Conservation (phyloP, 305 asterid species). For the Salvia sclarea region DNA sequence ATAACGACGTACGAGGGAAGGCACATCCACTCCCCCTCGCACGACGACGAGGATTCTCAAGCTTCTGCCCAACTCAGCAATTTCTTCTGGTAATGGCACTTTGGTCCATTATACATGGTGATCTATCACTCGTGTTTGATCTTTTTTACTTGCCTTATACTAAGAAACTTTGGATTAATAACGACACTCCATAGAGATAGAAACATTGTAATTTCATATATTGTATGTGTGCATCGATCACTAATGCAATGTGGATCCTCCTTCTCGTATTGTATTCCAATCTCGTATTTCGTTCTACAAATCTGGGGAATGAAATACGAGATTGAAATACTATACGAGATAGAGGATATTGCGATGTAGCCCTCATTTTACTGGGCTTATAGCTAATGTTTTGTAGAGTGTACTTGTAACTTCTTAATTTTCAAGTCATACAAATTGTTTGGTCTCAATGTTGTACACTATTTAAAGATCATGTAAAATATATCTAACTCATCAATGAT, state of each 20-base stretch:
- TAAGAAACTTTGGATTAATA: constrained; percentile 18
- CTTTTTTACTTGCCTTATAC: neutral
- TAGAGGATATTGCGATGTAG: constrained; percentile 5
- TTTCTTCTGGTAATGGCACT: constrained; percentile 59
- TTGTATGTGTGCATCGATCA: neutral
- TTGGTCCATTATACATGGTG: neutral
- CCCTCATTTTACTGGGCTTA: constrained; percentile 36
- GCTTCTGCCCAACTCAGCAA: constrained; percentile 53
- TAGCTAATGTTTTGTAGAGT: constrained; percentile 23
- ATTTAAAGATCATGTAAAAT: no score
- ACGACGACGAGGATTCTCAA: constrained; percentile 62
- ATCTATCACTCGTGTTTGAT: neutral
- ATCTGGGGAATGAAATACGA: neutral
- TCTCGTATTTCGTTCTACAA: constrained; percentile 1
- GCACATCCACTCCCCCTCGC: constrained; percentile 80
- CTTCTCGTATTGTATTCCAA: neutral
- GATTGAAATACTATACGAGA: neutral
- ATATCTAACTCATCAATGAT: no score
- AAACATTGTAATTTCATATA: neutral
- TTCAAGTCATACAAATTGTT: neutral
- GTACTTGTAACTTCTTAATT: neutral
- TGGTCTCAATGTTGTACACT: neutral
- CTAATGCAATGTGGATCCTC: neutral
- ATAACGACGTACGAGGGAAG: constrained; percentile 94
- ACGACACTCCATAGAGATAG: constrained; percentile 14